Evolutionary conservation across 495 filamentous ascomycete genomes (phyloP).

Genomic region (Lasiosphaeria miniovina): DNA sequence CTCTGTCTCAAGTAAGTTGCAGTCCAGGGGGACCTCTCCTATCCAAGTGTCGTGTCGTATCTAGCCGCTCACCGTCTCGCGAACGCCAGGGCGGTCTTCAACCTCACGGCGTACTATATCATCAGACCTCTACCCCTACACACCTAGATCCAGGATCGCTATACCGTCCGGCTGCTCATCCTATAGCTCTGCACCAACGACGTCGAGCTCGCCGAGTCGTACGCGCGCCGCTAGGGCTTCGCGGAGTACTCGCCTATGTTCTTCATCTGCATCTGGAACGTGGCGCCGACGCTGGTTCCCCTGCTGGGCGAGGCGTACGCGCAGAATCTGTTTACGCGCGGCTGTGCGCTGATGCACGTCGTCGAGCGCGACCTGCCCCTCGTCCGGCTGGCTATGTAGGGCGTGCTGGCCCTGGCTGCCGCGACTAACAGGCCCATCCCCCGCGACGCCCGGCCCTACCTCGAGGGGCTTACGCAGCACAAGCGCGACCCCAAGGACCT

Average conservation of each 20-base stretch:
- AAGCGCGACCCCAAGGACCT: slow-evolving; percentile 10
- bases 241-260: slow-evolving; percentile 16
- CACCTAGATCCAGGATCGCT: neutral
- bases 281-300: slow-evolving; percentile 21
- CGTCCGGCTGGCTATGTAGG: slow-evolving; percentile 10
- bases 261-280: slow-evolving; percentile 3
- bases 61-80: too few species aligned
- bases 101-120: slow-evolving; percentile 10
- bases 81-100: neutral
- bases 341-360: neutral
- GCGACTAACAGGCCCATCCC: slow-evolving; percentile 7
- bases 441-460: neutral
- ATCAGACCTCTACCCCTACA: slow-evolving; percentile 4
- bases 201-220: slow-evolving; percentile 8
- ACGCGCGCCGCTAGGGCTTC: slow-evolving; percentile 6
- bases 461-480: neutral
- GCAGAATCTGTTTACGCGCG: slow-evolving; percentile 24
- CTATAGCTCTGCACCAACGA: slow-evolving; percentile 12
- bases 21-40: neutral
- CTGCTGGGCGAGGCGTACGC: slow-evolving; percentile 20
- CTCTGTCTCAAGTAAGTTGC: neutral
- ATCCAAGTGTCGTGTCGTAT: too few species aligned
- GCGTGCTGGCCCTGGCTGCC: slow-evolving; percentile 3
- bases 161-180: neutral
- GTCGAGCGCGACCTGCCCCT: slow-evolving; percentile 2